Percentiles rank a stretch among this genome's conserved stretches.
phyloP scores from a whole-genome alignment of 2,329 filamentous ascomycete genomes.

The Phaeosphaeriaceae sp. region DNA sequence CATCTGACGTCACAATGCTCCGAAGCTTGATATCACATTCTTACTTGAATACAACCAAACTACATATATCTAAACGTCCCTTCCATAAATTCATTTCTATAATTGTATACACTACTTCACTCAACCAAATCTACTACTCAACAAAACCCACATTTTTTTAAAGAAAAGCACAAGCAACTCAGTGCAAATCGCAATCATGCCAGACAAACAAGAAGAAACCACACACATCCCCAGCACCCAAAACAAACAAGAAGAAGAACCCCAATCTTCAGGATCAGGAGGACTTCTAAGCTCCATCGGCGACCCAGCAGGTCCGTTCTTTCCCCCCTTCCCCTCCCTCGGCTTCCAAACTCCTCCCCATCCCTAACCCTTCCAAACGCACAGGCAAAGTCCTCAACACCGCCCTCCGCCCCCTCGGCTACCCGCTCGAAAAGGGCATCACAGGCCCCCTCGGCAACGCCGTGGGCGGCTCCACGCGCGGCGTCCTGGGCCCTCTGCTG shows the following conservation, averaged over 20 bases:
- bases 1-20: constrained; percentile 5
- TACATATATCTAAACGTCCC: constrained; percentile 4
- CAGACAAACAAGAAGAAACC: constrained; percentile 5
- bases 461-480: constrained; percentile 45
- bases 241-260: constrained; percentile 26
- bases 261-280: constrained; percentile 26
- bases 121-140: neutral
- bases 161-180: too few species aligned
- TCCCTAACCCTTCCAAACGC: neutral
- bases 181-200: neutral
- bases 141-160: too few species aligned
- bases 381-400: constrained; percentile 47
- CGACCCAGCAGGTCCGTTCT: constrained; percentile 38
- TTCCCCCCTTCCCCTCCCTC: neutral
- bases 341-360: neutral
- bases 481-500: constrained; percentile 43
- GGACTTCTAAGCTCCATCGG: constrained; percentile 39
- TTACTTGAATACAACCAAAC: neutral
- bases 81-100: neutral
- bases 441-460: constrained; percentile 47
- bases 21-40: constrained; percentile 5
- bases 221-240: constrained; percentile 35
- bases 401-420: constrained; percentile 48
- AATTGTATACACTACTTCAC: neutral
- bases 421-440: constrained; percentile 43